Conservation (phyloP, 2,329 filamentous ascomycete genomes). For the Alternaria solani region DNA sequence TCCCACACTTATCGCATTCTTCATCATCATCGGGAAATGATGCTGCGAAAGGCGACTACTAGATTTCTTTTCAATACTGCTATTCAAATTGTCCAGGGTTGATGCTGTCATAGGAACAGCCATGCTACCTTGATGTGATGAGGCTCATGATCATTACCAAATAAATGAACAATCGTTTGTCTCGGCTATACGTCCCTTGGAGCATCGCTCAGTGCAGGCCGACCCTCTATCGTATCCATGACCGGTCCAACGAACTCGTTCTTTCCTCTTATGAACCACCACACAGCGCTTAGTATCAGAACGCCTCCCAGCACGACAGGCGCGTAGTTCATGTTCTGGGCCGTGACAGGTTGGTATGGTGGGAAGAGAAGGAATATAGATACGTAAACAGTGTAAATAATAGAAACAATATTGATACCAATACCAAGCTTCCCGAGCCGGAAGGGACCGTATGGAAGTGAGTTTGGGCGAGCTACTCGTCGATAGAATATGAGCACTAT, state of each 20-base stretch:
- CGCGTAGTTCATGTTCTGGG: conserved; percentile 31
- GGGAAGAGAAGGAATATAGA: conserved; percentile 36
- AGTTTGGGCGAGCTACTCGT: conserved; percentile 6
- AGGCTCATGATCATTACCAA: no score
- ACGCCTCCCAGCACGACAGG: conserved; percentile 11
- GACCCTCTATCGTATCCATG: not conserved
- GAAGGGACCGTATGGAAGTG: conserved; percentile 11
- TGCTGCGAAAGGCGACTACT: not conserved
- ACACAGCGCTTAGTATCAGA: not conserved
- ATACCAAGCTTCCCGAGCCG: conserved; percentile 22
- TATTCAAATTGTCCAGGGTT: not conserved
- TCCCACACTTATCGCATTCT: no score
- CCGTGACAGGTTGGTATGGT: conserved; percentile 22
- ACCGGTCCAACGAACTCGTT: conserved; percentile 1
- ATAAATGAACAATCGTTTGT: not conserved
- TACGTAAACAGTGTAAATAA: conserved; percentile 24
- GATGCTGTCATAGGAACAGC: not conserved
- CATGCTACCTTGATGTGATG: not conserved
- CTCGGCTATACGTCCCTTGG: not conserved
- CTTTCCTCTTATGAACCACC: not conserved
- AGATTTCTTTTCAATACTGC: not conserved
- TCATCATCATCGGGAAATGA: no score
- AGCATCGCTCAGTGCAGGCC: not conserved
- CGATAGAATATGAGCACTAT: conserved; percentile 22
- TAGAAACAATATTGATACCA: conserved; percentile 21